A percentile compares a stretch with the other conserved stretches of the same genome.
Conservation (phyloP, 1,139 yeast species). For the Meyerozyma sp. region DNA sequence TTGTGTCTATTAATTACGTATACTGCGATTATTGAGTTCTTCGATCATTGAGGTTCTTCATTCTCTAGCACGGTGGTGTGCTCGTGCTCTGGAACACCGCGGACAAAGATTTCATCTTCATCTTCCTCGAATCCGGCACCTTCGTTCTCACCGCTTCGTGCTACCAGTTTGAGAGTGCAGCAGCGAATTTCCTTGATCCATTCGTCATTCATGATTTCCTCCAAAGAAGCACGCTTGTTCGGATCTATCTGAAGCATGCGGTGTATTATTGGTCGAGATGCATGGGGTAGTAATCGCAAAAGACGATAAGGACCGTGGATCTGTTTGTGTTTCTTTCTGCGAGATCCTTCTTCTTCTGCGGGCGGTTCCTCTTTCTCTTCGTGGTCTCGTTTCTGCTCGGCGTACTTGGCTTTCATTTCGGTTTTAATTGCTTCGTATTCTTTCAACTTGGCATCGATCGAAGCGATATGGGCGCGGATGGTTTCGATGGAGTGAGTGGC, state of each 20-base stretch:
- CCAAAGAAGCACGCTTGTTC: slow-evolving; percentile 58
- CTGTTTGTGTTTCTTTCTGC: slow-evolving; percentile 37
- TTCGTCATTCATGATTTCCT: slow-evolving; percentile 59
- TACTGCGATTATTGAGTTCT: background rate
- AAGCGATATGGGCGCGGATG: slow-evolving; percentile 15
- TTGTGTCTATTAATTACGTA: background rate
- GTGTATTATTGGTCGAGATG: slow-evolving; percentile 72
- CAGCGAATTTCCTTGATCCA: slow-evolving; percentile 65
- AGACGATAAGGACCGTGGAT: slow-evolving; percentile 83
- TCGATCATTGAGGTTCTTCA: background rate
- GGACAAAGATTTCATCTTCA: slow-evolving; percentile 32
- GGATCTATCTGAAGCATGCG: slow-evolving; percentile 73
- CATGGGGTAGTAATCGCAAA: slow-evolving; percentile 80
- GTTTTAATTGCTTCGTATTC: slow-evolving; percentile 32
- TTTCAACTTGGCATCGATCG: slow-evolving; percentile 34
- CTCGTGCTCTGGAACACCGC: slow-evolving; percentile 37
- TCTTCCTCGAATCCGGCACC: slow-evolving; percentile 31
- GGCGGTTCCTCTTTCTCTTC: slow-evolving; percentile 2
- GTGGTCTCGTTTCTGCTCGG: slow-evolving; percentile 13
- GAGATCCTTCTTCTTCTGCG: slow-evolving; percentile 10
- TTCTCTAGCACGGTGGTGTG: slow-evolving; percentile 33
- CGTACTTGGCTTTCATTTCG: slow-evolving; percentile 30
- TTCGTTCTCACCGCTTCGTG: slow-evolving; percentile 19
- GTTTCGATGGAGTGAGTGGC: slow-evolving; percentile 1
- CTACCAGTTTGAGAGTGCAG: slow-evolving; percentile 31